Base-by-base conservation (phyloP, 2,329 filamentous ascomycete species). In the Talaromyces rugulosus region DNA sequence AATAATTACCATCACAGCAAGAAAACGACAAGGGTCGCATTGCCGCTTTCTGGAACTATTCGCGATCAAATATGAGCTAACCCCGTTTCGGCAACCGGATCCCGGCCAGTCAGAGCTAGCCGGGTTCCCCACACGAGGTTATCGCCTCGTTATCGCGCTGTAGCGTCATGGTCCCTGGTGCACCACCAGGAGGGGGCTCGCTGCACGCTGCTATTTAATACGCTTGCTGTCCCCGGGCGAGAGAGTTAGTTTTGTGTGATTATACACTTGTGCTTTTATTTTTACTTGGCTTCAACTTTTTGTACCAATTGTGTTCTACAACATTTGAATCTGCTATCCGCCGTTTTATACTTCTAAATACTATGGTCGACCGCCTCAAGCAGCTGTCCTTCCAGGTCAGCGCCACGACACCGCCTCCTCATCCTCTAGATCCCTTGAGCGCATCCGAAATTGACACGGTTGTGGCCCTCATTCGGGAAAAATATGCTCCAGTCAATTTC, bases 361-460 rank as follows among this genome's bases (percentile, higher is more conserved):
- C 50, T 55, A 62, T 85, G 67, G 80, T 87, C 67, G 84, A 88
- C 68, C 82, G 86, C 68, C 78, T 89, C 53, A 85, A 86, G 77
- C 86, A 87, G 70, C 79, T 89, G 71, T 80, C 85, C 66, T 80
- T 83, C 59, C 87, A 89, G 69, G 75, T 89, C 69, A 83, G 81
- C 59, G 85, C 84, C 61, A 79, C 82, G 30, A 71, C 79, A 31
- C 73, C 79, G 42, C 79, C 80, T 56, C 83, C 84, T 40, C 87
- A 96, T 71, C 92, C 92, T 5, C 84, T 95, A 66, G 92, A 96
- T 70, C 92, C 92, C 59, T 86, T 96, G 53, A 84, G 83, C 9
- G 80, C 83, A 9, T 76, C 80, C 1, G 92, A 96, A 76, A 96
- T 96, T 68, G 87, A 89, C 68, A 78, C 83, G 23, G 87, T 87